Base-by-base conservation (phyloP, 2,329 filamentous ascomycete genomes). In the Calonectria pseudoturangicola region DNA sequence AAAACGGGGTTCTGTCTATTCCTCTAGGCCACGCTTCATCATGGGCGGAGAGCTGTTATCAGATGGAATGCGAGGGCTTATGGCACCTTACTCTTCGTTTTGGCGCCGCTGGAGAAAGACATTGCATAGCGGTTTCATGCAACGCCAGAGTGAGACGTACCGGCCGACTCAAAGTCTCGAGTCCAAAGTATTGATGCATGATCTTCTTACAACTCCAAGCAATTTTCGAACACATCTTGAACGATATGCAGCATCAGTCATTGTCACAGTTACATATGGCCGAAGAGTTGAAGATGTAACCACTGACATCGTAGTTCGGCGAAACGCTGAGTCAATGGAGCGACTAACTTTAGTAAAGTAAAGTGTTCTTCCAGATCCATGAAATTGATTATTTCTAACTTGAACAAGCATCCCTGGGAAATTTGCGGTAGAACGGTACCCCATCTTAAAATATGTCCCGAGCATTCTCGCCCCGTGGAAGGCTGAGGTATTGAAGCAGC, bases 21-120 rank as follows among this genome's bases (percentile, higher is more conserved):
- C 86, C 0, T 87, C 86, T 0, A 82, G 86, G 0, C 86, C 86
- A 0, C 81, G 86, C 3, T 87, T 88, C 73, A 86, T 87, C 70
- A 85, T 87, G 81, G 86, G 86, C 30, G 83, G 84, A 2, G 85
- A 87, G 50, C 77, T 86, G 0, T 77, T 87, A 0, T 87, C 86
- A 0, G 83, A 81, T 0, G 85, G 85, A 0, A 81, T 86, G 81
- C 80, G 85, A 4, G 85, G 85, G 0, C 77, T 87, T 5, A 87
- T 87, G 81, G 83, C 86, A 4, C 85, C 85, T 0, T 87, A 87
- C 73, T 81, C 81, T 0, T 71, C 81, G 0, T 86, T 83, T 56
- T 87, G 86, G 86, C 76, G 85, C 18, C 81, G 85, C 0, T 87
- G 85, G 82, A 80, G 86, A 4, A 86, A 86, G 71, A 73, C 85